Evolutionary conservation across 768 basidiomycete genomes (phyloP).

Genomic region (Kwoniella newhampshirensis): DNA sequence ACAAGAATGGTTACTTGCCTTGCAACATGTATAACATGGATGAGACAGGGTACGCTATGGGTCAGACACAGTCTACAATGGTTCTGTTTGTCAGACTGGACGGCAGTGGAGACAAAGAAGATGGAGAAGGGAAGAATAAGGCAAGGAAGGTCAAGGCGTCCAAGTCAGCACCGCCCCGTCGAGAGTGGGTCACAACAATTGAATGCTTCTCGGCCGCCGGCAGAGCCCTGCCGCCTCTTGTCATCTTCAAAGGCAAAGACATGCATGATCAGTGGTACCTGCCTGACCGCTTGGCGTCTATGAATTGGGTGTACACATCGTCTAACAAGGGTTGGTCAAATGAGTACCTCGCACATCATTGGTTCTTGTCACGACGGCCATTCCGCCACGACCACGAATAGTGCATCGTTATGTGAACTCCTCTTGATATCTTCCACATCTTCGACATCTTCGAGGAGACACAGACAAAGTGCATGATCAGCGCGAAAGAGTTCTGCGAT

Average conservation of each 20-base stretch:
- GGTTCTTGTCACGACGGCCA: too few relatives aligned
- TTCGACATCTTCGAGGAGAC: too few relatives aligned
- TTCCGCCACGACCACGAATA: too few relatives aligned
- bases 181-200: constrained; percentile 1
- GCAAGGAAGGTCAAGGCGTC: background rate
- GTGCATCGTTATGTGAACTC: too few relatives aligned
- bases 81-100: background rate
- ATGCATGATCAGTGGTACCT: background rate
- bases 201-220: constrained; percentile 1
- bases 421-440: too few relatives aligned
- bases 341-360: background rate
- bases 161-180: background rate
- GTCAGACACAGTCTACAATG: background rate
- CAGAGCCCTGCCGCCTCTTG: background rate
- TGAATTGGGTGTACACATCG: background rate
- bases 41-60: constrained; percentile 1
- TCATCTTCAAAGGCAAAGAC: background rate
- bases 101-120: background rate
- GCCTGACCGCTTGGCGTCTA: background rate
- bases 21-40: constrained; percentile 6
- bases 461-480: too few relatives aligned
- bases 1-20: background rate
- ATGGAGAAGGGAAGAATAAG: background rate
- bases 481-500: too few relatives aligned
- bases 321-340: constrained; percentile 1